Conservation (phyloP, 345 rosid genomes). For the Nephelium lappaceum region DNA sequence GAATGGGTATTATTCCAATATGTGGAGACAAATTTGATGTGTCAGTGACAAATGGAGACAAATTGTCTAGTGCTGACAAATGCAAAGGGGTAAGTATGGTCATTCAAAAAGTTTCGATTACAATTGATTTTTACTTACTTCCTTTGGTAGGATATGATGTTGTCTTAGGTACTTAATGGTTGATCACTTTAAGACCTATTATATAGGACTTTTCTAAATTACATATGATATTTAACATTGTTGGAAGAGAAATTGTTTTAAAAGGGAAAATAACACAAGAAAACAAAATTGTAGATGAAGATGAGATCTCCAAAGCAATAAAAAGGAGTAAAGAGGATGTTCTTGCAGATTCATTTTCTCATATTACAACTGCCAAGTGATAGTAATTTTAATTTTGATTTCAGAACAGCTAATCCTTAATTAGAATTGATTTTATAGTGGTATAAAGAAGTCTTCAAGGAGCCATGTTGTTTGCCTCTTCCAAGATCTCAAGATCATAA, state of each 20-base stretch:
- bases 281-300: background rate
- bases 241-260: background rate
- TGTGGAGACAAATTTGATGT: background rate
- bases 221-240: constrained; percentile 1
- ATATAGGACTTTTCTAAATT: constrained; percentile 11
- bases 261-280: too few relatives aligned
- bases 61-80: background rate
- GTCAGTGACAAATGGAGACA: background rate
- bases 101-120: background rate
- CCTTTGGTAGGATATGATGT: background rate
- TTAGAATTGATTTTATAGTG: too few relatives aligned
- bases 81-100: background rate
- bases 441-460: too few relatives aligned
- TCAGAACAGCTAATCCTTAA: too few relatives aligned
- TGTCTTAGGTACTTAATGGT: background rate
- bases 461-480: too few relatives aligned
- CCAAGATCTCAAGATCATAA: too few relatives aligned
- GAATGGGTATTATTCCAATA: background rate
- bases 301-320: background rate
- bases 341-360: too few relatives aligned
- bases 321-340: background rate
- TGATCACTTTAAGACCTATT: background rate
- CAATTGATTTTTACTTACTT: background rate
- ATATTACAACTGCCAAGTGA: too few relatives aligned
- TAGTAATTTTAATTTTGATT: too few relatives aligned